These are phyloP conservation scores for Arabidopsis hybrid DNA, from an alignment of 441 rosid species.

Conservation along the genomic window DNA sequence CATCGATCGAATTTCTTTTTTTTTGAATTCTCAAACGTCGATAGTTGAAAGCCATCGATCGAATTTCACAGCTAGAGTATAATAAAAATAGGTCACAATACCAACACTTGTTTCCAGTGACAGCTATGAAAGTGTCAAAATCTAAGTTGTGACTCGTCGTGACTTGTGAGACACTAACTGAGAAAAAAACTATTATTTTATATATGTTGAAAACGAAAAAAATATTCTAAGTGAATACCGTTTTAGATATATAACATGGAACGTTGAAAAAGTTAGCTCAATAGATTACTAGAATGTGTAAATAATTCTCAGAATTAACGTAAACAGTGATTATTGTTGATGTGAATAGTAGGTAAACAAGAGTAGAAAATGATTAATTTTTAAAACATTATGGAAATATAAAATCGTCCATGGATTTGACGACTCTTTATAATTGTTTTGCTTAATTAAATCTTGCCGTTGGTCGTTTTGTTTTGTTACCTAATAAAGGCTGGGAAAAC, in stretches of 20 bases:
- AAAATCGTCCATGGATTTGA: background rate
- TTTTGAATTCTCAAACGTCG: no score
- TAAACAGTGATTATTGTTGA: background rate
- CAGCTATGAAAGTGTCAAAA: background rate
- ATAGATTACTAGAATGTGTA: background rate
- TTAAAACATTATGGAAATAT: background rate
- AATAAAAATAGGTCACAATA: no score
- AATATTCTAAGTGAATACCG: background rate
- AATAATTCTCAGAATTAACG: background rate
- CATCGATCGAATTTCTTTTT: no score
- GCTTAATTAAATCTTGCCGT: background rate
- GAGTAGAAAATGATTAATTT: background rate
- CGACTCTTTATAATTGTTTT: background rate
- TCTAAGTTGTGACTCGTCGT: background rate
- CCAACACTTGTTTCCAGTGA: background rate
- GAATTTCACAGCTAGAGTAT: background rate
- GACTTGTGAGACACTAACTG: constrained; percentile 16
- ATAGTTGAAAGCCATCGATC: background rate
- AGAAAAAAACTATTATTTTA: background rate
- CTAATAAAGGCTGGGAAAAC: background rate
- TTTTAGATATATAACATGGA: background rate
- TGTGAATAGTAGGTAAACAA: background rate
- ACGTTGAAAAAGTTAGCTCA: background rate
- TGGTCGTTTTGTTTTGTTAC: background rate
- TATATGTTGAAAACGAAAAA: background rate